A percentile compares a stretch with the other conserved stretches of the same genome.
phyloP scores from a whole-genome alignment of 768 basidiomycete genomes.

The Lactarius sanguifluus region DNA sequence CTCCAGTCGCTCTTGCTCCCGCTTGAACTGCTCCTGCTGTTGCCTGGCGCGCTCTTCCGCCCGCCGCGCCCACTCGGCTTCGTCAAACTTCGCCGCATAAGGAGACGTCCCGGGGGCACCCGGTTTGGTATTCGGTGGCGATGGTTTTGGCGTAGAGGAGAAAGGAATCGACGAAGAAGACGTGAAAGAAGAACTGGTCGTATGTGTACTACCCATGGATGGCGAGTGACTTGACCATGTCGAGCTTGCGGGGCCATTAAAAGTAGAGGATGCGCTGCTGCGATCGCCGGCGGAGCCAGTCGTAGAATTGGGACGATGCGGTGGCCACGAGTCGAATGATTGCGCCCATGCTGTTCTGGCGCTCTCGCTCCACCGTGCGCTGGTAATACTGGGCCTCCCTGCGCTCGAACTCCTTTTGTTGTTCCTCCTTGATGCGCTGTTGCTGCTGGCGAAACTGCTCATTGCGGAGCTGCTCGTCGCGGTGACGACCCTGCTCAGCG shows the following conservation, averaged over 20 bases:
- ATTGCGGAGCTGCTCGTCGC: conserved; percentile 26
- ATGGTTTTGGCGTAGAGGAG: conserved; percentile 19
- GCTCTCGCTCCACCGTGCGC: conserved; percentile 28
- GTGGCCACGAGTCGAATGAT: conserved; percentile 21
- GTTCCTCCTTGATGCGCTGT: conserved; percentile 36
- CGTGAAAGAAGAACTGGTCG: conserved; percentile 12
- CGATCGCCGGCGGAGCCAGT: conserved; percentile 27
- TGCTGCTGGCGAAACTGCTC: conserved; percentile 35
- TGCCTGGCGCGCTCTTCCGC: conserved; percentile 61
- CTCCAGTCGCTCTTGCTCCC: conserved; percentile 61
- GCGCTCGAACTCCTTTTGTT: conserved; percentile 32
- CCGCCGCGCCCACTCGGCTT: conserved; percentile 61
- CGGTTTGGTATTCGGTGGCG: conserved; percentile 19
- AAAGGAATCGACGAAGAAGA: conserved; percentile 22
- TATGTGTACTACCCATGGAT: conserved; percentile 27
- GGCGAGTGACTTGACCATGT: conserved; percentile 28
- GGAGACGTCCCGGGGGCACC: conserved; percentile 28
- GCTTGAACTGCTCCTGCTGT: conserved; percentile 68
- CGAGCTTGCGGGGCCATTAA: conserved; percentile 29
- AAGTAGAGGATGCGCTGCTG: conserved; percentile 28
- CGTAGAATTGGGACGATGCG: conserved; percentile 33
- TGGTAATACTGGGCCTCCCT: conserved; percentile 27
- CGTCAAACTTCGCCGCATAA: conserved; percentile 34
- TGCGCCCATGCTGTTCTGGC: conserved; percentile 35
- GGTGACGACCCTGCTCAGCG: conserved; percentile 34